Conservation (phyloP, 768 basidiomycete species). For the Lactarius evosmus region DNA sequence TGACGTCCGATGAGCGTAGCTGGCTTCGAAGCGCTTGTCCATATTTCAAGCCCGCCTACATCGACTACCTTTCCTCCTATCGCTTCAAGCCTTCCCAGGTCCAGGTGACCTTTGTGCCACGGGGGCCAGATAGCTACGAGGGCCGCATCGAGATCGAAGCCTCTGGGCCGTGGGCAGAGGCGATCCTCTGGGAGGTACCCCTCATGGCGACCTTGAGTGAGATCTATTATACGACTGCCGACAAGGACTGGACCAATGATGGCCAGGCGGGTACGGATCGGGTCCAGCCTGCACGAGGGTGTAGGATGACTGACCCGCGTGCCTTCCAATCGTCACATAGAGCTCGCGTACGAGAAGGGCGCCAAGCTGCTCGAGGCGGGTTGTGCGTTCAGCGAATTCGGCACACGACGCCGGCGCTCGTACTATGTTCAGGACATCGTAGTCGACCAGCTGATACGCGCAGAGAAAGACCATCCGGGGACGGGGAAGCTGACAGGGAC, state of each 20-base stretch:
- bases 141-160: conserved; percentile 75
- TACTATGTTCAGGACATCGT: conserved; percentile 76
- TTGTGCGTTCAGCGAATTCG: conserved; percentile 81
- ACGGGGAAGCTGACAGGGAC: conserved; percentile 72
- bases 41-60: conserved; percentile 67
- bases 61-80: conserved; percentile 68
- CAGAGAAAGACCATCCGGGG: conserved; percentile 47
- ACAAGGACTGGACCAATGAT: conserved; percentile 82
- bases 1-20: conserved; percentile 57
- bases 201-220: conserved; percentile 92
- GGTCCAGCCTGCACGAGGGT: neutral
- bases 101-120: conserved; percentile 57
- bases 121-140: conserved; percentile 30
- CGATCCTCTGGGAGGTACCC: conserved; percentile 95
- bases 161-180: conserved; percentile 71
- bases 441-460: conserved; percentile 63
- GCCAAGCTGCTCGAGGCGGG: conserved; percentile 56
- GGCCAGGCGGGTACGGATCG: conserved; percentile 66
- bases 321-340: conserved; percentile 42
- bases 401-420: conserved; percentile 76
- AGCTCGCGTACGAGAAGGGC: conserved; percentile 71
- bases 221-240: conserved; percentile 73
- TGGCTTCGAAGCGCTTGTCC: conserved; percentile 73
- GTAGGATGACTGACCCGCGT: neutral
- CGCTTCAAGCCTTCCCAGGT: conserved; percentile 77